These are phyloP conservation scores for Suillus occidentalis DNA, from an alignment of 768 basidiomycete species.

Conservation along the genomic window DNA sequence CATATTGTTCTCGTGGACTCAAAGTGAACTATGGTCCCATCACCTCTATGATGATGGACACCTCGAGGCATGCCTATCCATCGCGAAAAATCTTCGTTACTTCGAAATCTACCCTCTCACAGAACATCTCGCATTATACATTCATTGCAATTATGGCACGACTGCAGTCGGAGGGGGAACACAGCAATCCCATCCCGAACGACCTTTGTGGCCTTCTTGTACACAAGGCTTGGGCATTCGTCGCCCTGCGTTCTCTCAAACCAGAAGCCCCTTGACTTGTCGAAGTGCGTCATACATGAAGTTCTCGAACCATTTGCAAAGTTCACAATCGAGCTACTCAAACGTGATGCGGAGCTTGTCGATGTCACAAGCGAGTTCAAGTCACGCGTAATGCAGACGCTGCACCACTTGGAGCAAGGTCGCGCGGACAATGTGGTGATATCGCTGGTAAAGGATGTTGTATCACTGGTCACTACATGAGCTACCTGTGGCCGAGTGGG, in stretches of 20 bases:
- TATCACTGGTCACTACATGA: background rate
- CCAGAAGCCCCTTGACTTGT: background rate
- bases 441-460: background rate
- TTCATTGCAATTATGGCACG: constrained; percentile 5
- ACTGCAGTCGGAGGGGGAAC: background rate
- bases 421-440: background rate
- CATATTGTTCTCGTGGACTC: constrained; percentile 9
- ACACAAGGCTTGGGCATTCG: constrained; percentile 10
- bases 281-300: constrained; percentile 5
- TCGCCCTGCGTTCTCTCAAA: constrained; percentile 4
- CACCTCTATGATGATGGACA: constrained; percentile 9
- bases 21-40: constrained; percentile 4
- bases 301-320: constrained; percentile 2
- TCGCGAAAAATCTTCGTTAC: constrained; percentile 6
- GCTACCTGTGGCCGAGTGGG: background rate
- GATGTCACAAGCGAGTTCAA: constrained; percentile 6
- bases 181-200: background rate
- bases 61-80: constrained; percentile 3
- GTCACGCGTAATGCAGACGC: constrained; percentile 1
- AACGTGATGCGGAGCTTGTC: background rate
- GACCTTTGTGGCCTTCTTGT: constrained; percentile 9
- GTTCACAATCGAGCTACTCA: constrained; percentile 5
- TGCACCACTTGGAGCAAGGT: constrained; percentile 1
- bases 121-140: constrained; percentile 12
- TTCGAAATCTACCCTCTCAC: constrained; percentile 8